Base-by-base conservation (phyloP, 2,329 filamentous ascomycete species). In the Aspergillus viridinutans region DNA sequence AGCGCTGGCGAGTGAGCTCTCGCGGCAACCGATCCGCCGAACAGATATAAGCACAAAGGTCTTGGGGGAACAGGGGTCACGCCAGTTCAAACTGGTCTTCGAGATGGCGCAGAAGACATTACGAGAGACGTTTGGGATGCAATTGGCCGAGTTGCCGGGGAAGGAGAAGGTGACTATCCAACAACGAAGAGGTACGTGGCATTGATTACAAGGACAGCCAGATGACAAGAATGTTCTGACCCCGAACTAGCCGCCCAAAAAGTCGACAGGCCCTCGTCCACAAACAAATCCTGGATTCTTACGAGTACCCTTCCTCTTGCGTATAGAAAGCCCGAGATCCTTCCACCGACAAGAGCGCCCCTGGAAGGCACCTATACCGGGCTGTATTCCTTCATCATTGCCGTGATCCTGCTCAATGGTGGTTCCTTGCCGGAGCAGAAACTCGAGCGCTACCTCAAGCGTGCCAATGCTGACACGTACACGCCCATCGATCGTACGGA, bases 61-160 rank as follows among this genome's bases (percentile, higher is more conserved):
- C 0, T 84, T 96, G 9, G 90, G 89, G 0, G 77, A 82, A 20
- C 81, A 86, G 49, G 83, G 87, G 8, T 78, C 85, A 6, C 81
- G 88, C 32, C 79, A 85, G 38, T 97, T 97, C 72, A 92, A 86
- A 69, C 72, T 76, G 12, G 85, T 97, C 3, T 97, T 96, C 67
- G 83, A 84, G 0, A 79, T 83, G 43, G 90, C 93, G 45, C 93
- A 99, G 72, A 74, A 78, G 35, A 83, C 89, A 63, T 78, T 99
- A 40, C 79, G 81, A 50, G 76, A 77, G 1, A 82, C 87, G 1
- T 97, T 96, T 74, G 94, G 94, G n/a, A 96, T 97, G 92, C 83
- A 92, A 71, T 83, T 99, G 81, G 81, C 85, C 3, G 92, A 97
- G 74, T 80, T 97, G 51, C 92, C 94, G 0, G 80, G 83, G 1